A percentile compares a stretch with the other conserved stretches of the same genome.
Conservation (phyloP, 2,329 filamentous ascomycete species). For the Berkeleyomyces basicola region DNA sequence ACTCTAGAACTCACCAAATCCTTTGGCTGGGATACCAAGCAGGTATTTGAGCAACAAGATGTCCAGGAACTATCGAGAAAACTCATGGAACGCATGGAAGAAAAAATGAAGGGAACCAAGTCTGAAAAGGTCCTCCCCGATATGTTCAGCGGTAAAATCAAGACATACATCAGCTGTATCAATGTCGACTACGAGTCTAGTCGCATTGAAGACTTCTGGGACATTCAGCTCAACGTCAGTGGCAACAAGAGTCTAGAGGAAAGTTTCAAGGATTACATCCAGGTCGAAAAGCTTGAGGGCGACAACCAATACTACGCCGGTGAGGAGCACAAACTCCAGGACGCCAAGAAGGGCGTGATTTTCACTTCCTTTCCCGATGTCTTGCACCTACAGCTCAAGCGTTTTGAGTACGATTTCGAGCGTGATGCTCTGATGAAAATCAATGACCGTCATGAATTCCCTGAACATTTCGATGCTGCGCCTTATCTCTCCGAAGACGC, state of each 20-base stretch:
- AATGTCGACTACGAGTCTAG: slow-evolving; percentile 97
- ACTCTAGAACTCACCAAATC: slow-evolving; percentile 91
- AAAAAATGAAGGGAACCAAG: slow-evolving; percentile 93
- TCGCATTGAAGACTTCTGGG: slow-evolving; percentile 94
- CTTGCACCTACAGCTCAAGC: slow-evolving; percentile 84
- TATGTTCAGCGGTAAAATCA: slow-evolving; percentile 94
- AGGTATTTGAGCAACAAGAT: slow-evolving; percentile 98
- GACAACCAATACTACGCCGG: slow-evolving; percentile 97
- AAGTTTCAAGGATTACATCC: slow-evolving; percentile 90
- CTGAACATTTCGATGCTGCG: slow-evolving; percentile 64
- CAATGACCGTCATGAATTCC: slow-evolving; percentile 82
- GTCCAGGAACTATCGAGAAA: slow-evolving; percentile 94
- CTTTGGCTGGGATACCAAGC: slow-evolving; percentile 94
- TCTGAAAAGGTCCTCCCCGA: slow-evolving; percentile 76
- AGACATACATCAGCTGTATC: slow-evolving; percentile 97
- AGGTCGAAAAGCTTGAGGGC: slow-evolving; percentile 90
- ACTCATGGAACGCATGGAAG: slow-evolving; percentile 91
- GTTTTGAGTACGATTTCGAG: slow-evolving; percentile 95
- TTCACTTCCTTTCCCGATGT: slow-evolving; percentile 92
- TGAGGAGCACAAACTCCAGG: slow-evolving; percentile 78
- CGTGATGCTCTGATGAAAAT: slow-evolving; percentile 98
- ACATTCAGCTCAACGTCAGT: slow-evolving; percentile 91
- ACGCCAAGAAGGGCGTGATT: slow-evolving; percentile 94
- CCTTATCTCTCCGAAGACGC: slow-evolving; percentile 77
- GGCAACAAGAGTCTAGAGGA: slow-evolving; percentile 86